A percentile compares a stretch with the other conserved stretches of the same genome.
Evolutionary conservation across 2,329 filamentous ascomycete species (phyloP).

Genomic region (Plectosphaerella sp.): DNA sequence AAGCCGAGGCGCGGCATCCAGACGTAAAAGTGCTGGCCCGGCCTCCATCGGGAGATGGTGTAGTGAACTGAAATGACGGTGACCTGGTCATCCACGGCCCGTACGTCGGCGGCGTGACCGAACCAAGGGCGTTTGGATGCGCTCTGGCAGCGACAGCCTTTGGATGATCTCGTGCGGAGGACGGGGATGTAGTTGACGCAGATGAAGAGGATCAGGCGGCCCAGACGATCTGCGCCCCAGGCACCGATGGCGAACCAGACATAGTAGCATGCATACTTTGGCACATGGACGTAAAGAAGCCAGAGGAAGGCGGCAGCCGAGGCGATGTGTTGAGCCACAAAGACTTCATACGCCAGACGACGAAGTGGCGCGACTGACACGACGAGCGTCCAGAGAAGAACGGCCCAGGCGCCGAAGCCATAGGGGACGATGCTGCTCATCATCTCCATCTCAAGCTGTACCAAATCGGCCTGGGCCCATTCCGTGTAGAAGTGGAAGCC

Average conservation of each 20-base stretch:
- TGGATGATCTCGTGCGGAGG: not conserved
- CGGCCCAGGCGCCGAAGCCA: slow-evolving; percentile 18
- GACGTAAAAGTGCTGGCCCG: slow-evolving; percentile 19
- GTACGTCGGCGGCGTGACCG: not conserved
- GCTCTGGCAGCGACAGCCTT: not conserved
- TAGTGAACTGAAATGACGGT: not conserved
- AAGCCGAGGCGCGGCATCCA: slow-evolving; percentile 36
- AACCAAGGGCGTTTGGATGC: not conserved
- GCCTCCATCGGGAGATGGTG: slow-evolving; percentile 10
- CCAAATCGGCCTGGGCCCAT: slow-evolving; percentile 57
- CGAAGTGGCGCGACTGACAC: slow-evolving; percentile 17
- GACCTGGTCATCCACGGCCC: not conserved
- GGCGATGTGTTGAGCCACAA: slow-evolving; percentile 19
- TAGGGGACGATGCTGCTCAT: slow-evolving; percentile 50
- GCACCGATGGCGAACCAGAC: slow-evolving; percentile 64
- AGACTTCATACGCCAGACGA: slow-evolving; percentile 20
- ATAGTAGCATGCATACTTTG: slow-evolving; percentile 52
- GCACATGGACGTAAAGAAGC: slow-evolving; percentile 59
- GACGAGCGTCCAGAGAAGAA: slow-evolving; percentile 17
- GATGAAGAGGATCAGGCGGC: slow-evolving; percentile 39
- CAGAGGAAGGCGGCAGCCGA: slow-evolving; percentile 44
- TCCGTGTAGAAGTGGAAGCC: slow-evolving; percentile 65
- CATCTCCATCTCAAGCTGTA: slow-evolving; percentile 53
- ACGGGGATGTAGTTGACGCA: slow-evolving; percentile 18
- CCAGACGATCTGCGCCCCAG: slow-evolving; percentile 56